Percentiles rank a stretch among this genome's conserved stretches.
Conservation (phyloP, 352 stramenopile genomes). For the Pythium sukuiense region DNA sequence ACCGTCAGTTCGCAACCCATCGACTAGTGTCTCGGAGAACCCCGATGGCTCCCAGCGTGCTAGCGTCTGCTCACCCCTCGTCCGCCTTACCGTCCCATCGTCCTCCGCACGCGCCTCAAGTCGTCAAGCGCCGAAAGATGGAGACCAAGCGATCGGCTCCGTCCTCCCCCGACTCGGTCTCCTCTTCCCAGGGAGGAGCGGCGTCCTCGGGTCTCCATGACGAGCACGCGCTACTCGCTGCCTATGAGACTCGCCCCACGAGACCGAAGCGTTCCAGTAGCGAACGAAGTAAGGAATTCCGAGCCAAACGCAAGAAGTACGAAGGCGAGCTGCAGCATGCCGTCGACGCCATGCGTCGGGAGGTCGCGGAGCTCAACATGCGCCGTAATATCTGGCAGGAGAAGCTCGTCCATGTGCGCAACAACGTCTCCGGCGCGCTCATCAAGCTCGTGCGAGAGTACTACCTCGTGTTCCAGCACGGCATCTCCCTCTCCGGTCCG, state of each 20-base stretch:
- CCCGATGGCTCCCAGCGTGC: not conserved
- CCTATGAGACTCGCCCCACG: constrained; percentile 28
- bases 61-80: not conserved
- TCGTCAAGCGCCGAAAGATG: not conserved
- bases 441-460: constrained; percentile 30
- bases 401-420: constrained; percentile 26
- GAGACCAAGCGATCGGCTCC: not conserved
- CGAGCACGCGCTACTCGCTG: constrained; percentile 25
- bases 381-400: constrained; percentile 28
- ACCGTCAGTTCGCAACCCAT: not conserved
- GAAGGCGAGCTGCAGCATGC: constrained; percentile 26
- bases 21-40: not conserved
- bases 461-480: constrained; percentile 32
- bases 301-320: constrained; percentile 35
- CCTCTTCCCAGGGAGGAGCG: not conserved
- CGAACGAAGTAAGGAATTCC: constrained; percentile 35
- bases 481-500: constrained; percentile 14
- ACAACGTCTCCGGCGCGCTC: constrained; percentile 22
- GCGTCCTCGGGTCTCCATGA: constrained; percentile 15
- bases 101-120: not conserved
- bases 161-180: not conserved
- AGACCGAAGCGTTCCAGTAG: constrained; percentile 29
- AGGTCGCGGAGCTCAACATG: constrained; percentile 31
- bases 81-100: not conserved
- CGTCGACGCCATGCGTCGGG: constrained; percentile 22